Evolutionary conservation across 2,329 filamentous ascomycete genomes (phyloP).

Genomic region (Arthrobotrys sphaeroides): DNA sequence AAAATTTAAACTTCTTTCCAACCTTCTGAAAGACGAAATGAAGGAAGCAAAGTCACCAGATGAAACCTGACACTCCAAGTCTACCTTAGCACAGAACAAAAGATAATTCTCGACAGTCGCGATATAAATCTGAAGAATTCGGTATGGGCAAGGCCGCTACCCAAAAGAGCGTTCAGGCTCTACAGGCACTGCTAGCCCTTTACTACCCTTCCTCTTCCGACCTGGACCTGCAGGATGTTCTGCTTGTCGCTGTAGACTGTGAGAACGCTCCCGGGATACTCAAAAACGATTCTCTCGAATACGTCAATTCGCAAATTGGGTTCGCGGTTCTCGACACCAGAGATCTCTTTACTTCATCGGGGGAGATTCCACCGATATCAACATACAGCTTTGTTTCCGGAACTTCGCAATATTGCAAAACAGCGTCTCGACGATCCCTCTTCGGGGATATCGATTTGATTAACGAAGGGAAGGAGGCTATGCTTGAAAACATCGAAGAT

Average conservation of each 20-base stretch:
- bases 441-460: slow-evolving; percentile 17
- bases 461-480: background rate
- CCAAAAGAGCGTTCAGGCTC: background rate
- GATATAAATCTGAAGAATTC: too few relatives aligned
- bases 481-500: background rate
- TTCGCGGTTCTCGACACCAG: slow-evolving; percentile 23
- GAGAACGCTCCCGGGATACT: background rate
- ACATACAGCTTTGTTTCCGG: slow-evolving; percentile 2
- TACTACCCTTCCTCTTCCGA: background rate
- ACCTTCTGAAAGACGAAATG: too few relatives aligned
- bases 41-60: too few relatives aligned
- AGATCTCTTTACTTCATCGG: background rate
- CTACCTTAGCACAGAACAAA: too few relatives aligned
- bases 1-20: too few relatives aligned
- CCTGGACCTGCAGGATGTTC: background rate
- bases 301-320: slow-evolving; percentile 12
- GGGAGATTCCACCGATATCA: background rate
- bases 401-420: background rate
- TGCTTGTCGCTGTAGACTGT: slow-evolving; percentile 23
- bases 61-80: too few relatives aligned
- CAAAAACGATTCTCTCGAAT: background rate
- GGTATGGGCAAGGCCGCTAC: too few relatives aligned
- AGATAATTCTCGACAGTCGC: too few relatives aligned
- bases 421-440: background rate
- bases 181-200: background rate